Evolutionary conservation across 805 yeast species (phyloP), one percentile per base, ranked within the genome.

Genomic region (Candida alai): DNA sequence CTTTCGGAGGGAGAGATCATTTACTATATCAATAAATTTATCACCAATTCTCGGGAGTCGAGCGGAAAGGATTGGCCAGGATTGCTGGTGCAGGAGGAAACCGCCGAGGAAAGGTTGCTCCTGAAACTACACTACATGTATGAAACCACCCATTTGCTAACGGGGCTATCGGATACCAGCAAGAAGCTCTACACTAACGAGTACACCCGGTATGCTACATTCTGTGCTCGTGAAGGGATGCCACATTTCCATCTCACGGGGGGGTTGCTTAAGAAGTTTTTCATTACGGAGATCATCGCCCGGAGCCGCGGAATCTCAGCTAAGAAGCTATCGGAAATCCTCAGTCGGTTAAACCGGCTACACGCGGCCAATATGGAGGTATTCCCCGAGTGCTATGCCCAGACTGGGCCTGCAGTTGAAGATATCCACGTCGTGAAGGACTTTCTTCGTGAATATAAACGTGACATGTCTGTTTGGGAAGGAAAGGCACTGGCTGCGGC

Each of bases 1-100:
- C n/a, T n/a, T n/a, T 34, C 37, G 12, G 41, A 37, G 28, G 37
- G 41, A 8, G 38, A 37, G 11, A 22, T 37, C 10, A 24, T 30
- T 6, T 30, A 34, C 6, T 16, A 27, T n/a, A 34, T 37, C 11
- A 37, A 37, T 19, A 30, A 31, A 11, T 26, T 36, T 27, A 16
- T 25, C 13, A 27, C 25, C 19, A 24, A 31, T 12, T 19, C 19
- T 10, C n/a, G n/a, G n/a, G n/a, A n/a, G n/a, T n/a, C n/a, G n/a
- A n/a, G n/a, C n/a, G n/a, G n/a, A n/a, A n/a, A n/a, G n/a, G n/a
- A n/a, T n/a, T n/a, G n/a, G n/a, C 18, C 11, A 28, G 12, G 27
- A 11, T 24, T 24, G n/a, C n/a, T n/a, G n/a, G 19, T 26, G 10
- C 15, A 26, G 17, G 16, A 11, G 16, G 32, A 29, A 10, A 12